Conservation (phyloP, 257 asterid genomes). For the Nyctanthes arbortristis region DNA sequence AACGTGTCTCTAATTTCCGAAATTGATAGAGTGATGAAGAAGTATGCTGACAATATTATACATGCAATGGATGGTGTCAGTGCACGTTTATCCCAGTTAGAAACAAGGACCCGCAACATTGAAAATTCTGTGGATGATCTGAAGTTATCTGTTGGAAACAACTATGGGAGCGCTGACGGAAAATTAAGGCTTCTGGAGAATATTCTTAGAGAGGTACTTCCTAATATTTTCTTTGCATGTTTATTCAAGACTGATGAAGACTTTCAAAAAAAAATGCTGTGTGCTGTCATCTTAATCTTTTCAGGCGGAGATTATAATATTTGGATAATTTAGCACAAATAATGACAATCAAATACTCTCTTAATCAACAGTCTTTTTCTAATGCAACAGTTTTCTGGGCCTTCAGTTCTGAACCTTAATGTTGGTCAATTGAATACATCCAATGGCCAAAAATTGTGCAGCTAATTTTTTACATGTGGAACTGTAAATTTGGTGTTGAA, state of each 20-base stretch:
- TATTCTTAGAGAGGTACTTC: conserved; percentile 74
- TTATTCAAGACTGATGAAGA: neutral
- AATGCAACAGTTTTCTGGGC: neutral
- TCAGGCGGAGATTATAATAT: no score
- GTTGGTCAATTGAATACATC: neutral
- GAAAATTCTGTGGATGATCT: conserved; percentile 84
- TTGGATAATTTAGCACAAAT: no score
- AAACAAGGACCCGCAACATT: conserved; percentile 68
- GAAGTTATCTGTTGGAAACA: conserved; percentile 68
- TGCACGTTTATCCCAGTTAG: conserved; percentile 88
- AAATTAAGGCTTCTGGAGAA: conserved; percentile 77
- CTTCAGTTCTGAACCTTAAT: conserved; percentile 1
- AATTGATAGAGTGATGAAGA: conserved; percentile 80
- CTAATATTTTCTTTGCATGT: conserved; percentile 4
- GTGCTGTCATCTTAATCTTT: conserved; percentile 1
- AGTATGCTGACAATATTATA: conserved; percentile 69
- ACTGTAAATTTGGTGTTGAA: neutral
- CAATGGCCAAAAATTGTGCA: neutral
- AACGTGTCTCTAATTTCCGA: conserved; percentile 60
- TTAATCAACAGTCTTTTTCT: neutral
- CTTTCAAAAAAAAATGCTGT: neutral
- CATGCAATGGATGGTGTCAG: conserved; percentile 75
- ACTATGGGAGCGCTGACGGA: conserved; percentile 71
- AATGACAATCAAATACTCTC: no score
- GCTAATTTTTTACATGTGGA: neutral